Percentiles rank a stretch among this genome's conserved stretches.
Conservation (phyloP, 2,329 filamentous ascomycete species). For the Trichoderma asperellum region DNA sequence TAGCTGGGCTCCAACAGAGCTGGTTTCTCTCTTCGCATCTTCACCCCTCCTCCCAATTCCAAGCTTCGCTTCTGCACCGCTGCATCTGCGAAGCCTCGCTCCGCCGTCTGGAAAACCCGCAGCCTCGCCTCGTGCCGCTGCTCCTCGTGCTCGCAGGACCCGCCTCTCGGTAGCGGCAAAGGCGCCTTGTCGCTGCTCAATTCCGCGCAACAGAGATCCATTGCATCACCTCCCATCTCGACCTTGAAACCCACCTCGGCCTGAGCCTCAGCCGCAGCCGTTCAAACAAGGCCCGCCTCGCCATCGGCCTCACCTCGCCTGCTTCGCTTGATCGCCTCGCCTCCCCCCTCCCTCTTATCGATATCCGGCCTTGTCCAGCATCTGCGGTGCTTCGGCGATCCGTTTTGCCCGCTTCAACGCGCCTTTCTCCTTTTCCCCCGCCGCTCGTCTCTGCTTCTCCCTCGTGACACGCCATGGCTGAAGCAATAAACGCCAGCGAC, state of each 20-base stretch:
- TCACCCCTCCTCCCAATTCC: background rate
- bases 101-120: background rate
- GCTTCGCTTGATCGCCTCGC: slow-evolving; percentile 12
- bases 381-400: slow-evolving; percentile 32
- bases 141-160: slow-evolving; percentile 14
- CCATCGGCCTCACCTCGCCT: slow-evolving; percentile 31
- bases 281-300: background rate
- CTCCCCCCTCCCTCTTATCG: slow-evolving; percentile 29
- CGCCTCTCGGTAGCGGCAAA: slow-evolving; percentile 2
- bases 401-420: slow-evolving; percentile 33
- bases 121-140: slow-evolving; percentile 13
- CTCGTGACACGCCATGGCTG: slow-evolving; percentile 71
- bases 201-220: slow-evolving; percentile 29
- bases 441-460: slow-evolving; percentile 30
- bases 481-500: slow-evolving; percentile 88
- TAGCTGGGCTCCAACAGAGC: slow-evolving; percentile 23
- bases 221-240: slow-evolving; percentile 36
- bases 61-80: background rate
- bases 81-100: slow-evolving; percentile 4
- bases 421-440: slow-evolving; percentile 8
- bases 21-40: slow-evolving; percentile 12
- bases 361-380: slow-evolving; percentile 14
- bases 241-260: background rate
- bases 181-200: slow-evolving; percentile 25
- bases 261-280: background rate